Evolutionary conservation across 1,284 basidiomycete genomes (phyloP).

Genomic region (Butyriboletus appendiculatus): DNA sequence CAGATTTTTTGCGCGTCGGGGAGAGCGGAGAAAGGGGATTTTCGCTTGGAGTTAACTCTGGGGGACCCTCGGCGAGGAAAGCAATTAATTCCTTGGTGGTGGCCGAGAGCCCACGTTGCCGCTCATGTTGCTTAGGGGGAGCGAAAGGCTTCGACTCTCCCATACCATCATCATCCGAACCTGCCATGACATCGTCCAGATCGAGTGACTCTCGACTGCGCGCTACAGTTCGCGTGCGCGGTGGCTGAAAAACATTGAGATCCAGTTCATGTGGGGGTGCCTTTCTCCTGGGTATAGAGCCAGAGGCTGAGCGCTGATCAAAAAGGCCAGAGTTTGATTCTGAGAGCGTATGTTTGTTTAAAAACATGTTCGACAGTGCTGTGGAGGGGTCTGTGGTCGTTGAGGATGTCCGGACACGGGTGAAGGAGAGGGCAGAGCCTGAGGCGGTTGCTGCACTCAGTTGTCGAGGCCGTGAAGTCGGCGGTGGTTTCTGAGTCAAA

Average conservation of each 20-base stretch:
- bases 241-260: constrained; percentile 37
- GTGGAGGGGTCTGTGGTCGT: constrained; percentile 31
- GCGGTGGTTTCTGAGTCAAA: constrained; percentile 33
- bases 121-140: constrained; percentile 32
- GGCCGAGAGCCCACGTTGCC: constrained; percentile 41
- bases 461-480: constrained; percentile 37
- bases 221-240: constrained; percentile 51
- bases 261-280: constrained; percentile 30
- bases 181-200: constrained; percentile 71
- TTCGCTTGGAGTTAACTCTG: constrained; percentile 29
- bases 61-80: constrained; percentile 38
- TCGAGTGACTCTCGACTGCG: constrained; percentile 68
- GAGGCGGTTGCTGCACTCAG: constrained; percentile 36
- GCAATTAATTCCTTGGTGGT: constrained; percentile 61
- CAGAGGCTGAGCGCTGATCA: constrained; percentile 34
- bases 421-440: constrained; percentile 19
- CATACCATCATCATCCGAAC: constrained; percentile 51
- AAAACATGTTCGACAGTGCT: constrained; percentile 8
- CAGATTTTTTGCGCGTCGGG: constrained; percentile 51
- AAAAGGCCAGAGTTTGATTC: constrained; percentile 30
- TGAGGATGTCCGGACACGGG: constrained; percentile 33
- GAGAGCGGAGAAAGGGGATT: constrained; percentile 41
- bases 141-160: constrained; percentile 24
- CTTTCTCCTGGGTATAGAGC: constrained; percentile 22
- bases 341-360: constrained; percentile 21